Base-by-base conservation (phyloP, 345 rosid species). In the Populus euphratica region DNA sequence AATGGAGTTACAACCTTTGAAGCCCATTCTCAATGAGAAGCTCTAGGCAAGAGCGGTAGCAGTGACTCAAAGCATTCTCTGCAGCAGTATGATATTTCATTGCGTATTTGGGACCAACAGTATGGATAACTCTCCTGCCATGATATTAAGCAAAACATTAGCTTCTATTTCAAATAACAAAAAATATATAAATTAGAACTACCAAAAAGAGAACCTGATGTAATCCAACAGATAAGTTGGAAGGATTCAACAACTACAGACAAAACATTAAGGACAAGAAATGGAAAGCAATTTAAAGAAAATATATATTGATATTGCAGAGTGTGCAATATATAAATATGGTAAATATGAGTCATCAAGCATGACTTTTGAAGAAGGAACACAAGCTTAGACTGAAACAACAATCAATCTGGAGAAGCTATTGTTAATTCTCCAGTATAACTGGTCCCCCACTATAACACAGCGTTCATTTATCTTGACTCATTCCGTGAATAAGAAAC, bases 101-200 rank as follows among this genome's bases (percentile, higher is more conserved):
- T 25, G 97, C 99, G 86, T 96, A 93, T 83, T 93, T 96, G 65
- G 99, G 99, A 63, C 99, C 99, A 77, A 96, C 98, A 8, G 99
- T 93, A 77, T 96, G 99, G 78, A 96, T 91, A 73, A 83, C 73
- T 79, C 75, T 76, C 85, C 85, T 83, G 54, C 13, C 31, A 70
- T 13, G 52, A 18, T 17, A 25, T 29, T 41, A 23, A 44, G 25
- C 1, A 29, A 17, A n/a, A 5, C 5, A 36, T 39, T 7, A 68
- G 77, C 43, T 8, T 6, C n/a, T 29, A 67, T 25, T 25, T 35
- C 20, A 12, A 59, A 4, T 21, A 17, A 12, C 2, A 44, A 56
- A 14, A 29, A 25, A 76, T 16, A 2, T 65, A 35, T 5, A 29
- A 69, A 25, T 69, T 43, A 39, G 43, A 69, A 54, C 72, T 13